Conservation (phyloP, 106 monocot genomes). For the Amphibolis antarctica region DNA sequence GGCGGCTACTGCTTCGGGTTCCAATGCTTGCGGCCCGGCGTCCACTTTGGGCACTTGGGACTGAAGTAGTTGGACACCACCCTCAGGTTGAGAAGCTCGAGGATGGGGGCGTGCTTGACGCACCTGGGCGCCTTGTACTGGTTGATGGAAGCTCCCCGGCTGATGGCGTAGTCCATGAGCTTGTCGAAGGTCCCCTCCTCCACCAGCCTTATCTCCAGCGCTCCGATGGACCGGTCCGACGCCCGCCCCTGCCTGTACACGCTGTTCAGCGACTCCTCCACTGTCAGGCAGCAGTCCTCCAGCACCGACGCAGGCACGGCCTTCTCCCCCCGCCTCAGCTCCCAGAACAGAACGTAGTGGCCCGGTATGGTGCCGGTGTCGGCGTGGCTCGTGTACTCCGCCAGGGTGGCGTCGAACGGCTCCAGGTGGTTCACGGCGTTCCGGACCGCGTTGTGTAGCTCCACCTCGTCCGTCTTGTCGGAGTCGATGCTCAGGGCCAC, state of each 20-base stretch:
- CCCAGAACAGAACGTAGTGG: constrained; percentile 89
- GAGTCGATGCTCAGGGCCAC: constrained; percentile 79
- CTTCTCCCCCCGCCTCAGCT: constrained; percentile 30
- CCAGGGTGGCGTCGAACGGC: constrained; percentile 42
- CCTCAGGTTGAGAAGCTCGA: constrained; percentile 49
- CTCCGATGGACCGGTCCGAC: constrained; percentile 60
- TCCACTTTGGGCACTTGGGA: constrained; percentile 71
- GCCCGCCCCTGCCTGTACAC: constrained; percentile 66
- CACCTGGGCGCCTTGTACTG: constrained; percentile 93
- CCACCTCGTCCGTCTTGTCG: constrained; percentile 84
- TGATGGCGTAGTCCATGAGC: constrained; percentile 73
- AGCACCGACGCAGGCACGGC: constrained; percentile 46
- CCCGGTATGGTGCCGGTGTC: constrained; percentile 62
- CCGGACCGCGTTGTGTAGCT: constrained; percentile 60
- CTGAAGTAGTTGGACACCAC: constrained; percentile 49
- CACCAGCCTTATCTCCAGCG: constrained; percentile 65
- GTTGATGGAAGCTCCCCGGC: constrained; percentile 69
- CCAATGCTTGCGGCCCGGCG: constrained; percentile 5
- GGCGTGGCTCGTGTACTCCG: constrained; percentile 81
- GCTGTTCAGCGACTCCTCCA: constrained; percentile 79
- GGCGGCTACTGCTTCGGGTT: background rate
- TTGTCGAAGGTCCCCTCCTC: constrained; percentile 70
- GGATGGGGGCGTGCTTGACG: constrained; percentile 29
- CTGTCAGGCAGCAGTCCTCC: constrained; percentile 65
- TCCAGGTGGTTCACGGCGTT: constrained; percentile 45